Evolutionary conservation across 441 rosid species (phyloP).

Genomic region (Erysimum pusillum): DNA sequence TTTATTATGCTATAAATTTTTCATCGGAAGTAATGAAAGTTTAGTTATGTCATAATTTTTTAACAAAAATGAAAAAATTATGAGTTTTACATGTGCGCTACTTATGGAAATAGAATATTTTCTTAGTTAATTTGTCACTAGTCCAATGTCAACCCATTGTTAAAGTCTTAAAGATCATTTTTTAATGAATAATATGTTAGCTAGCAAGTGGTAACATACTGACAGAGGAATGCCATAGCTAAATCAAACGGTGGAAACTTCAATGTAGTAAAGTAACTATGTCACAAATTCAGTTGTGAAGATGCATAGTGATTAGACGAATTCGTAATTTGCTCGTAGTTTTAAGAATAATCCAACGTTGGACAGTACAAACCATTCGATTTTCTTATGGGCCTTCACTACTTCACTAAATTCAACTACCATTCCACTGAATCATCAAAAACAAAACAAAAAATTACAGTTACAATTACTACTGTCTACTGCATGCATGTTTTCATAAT

Average conservation of each 20-base stretch:
- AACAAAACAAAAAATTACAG: no score
- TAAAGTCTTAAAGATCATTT: background rate
- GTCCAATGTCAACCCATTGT: background rate
- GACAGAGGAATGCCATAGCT: background rate
- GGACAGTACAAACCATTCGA: background rate
- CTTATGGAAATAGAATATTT: background rate
- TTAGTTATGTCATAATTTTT: no score
- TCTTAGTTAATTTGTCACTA: background rate
- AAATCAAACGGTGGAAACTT: no score
- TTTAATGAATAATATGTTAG: background rate
- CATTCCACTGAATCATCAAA: background rate
- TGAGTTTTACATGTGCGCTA: no score
- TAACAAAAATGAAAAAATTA: no score
- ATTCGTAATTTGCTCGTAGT: background rate
- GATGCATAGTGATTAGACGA: background rate
- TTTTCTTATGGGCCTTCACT: background rate
- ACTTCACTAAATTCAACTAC: conserved; percentile 6
- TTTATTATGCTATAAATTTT: no score
- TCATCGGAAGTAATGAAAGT: no score
- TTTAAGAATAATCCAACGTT: background rate
- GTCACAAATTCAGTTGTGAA: background rate
- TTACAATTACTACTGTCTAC: background rate
- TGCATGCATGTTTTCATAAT: background rate
- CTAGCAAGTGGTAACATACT: background rate
- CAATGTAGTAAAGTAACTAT: background rate